Conservation (phyloP, 129 eudicot species). For the Gnaphalium uliginosum region DNA sequence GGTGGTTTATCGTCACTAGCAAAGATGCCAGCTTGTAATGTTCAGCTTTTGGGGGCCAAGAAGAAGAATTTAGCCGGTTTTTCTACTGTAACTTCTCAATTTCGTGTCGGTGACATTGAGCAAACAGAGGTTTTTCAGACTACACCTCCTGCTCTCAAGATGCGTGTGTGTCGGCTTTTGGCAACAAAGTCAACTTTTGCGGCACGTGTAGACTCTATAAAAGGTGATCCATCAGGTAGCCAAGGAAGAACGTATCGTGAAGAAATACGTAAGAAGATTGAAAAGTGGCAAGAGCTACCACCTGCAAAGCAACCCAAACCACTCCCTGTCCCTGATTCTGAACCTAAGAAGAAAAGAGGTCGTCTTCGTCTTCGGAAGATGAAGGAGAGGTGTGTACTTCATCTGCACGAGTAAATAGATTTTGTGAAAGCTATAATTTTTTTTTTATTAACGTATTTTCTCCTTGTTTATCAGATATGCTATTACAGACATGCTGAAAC, state of each 20-base stretch:
- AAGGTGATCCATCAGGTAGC: constrained; percentile 89
- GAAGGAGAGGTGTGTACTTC: constrained; percentile 73
- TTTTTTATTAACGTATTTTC: neutral
- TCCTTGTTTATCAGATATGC: constrained; percentile 58
- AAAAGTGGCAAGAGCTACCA: constrained; percentile 99
- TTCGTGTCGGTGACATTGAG: constrained; percentile 84
- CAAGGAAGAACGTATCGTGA: constrained; percentile 76
- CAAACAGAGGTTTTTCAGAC: constrained; percentile 90
- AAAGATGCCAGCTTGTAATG: constrained; percentile 96
- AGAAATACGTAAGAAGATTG: constrained; percentile 87
- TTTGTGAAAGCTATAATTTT: neutral
- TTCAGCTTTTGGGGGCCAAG: constrained; percentile 84
- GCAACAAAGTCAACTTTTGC: constrained; percentile 89
- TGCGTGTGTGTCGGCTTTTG: constrained; percentile 87
- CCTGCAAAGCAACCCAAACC: constrained; percentile 99
- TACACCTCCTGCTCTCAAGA: constrained; percentile 80
- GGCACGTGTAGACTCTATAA: constrained; percentile 88
- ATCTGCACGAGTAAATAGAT: neutral
- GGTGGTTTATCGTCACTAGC: constrained; percentile 77
- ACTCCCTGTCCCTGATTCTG: constrained; percentile 98
- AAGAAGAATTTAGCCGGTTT: constrained; percentile 88
- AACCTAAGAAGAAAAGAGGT: constrained; percentile 95
- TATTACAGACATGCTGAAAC: constrained; percentile 85
- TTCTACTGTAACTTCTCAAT: constrained; percentile 87
- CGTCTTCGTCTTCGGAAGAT: constrained; percentile 82